These are phyloP conservation scores for Conidiobolus coronatus DNA, from an alignment of 371 early-diverging fungal species.

Conservation along the genomic window DNA sequence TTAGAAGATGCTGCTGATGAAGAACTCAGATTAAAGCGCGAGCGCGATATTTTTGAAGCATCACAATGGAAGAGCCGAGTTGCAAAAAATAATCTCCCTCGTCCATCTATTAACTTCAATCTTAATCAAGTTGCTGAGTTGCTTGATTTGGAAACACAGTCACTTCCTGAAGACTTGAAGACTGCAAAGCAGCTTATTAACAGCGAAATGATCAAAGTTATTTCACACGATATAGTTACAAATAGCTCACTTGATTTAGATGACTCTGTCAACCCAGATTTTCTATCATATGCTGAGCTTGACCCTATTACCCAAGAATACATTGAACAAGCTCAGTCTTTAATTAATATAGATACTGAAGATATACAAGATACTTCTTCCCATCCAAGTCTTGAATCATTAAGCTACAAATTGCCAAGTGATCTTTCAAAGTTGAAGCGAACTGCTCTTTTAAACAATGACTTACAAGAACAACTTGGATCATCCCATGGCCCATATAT, in stretches of 20 bases:
- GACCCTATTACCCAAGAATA: constrained; percentile 6
- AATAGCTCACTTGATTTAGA: constrained; percentile 14
- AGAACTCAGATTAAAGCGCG: constrained; percentile 23
- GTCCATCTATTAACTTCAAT: constrained; percentile 27
- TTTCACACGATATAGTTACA: constrained; percentile 22
- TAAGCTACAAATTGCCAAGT: too few relatives aligned
- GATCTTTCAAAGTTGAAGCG: too few relatives aligned
- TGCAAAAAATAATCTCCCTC: constrained; percentile 52
- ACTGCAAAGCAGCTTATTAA: too few relatives aligned
- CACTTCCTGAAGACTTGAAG: not conserved
- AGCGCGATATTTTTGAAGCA: constrained; percentile 8
- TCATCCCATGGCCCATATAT: constrained; percentile 62
- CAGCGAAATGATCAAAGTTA: constrained; percentile 9
- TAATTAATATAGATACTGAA: constrained; percentile 11
- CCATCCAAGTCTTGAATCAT: too few relatives aligned
- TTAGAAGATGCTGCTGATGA: constrained; percentile 44
- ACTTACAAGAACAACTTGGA: constrained; percentile 18
- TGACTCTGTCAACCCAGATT: constrained; percentile 16
- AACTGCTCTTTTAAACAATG: too few relatives aligned
- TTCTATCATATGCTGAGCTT: constrained; percentile 1
- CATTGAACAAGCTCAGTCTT: constrained; percentile 10
- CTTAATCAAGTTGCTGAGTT: constrained; percentile 2
- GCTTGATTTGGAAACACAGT: not conserved
- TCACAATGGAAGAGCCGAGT: constrained; percentile 18
- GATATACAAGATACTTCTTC: too few relatives aligned